These are phyloP conservation scores for Annona squamosa DNA, from an alignment of 164 flowering plant species.

Conservation along the genomic window DNA sequence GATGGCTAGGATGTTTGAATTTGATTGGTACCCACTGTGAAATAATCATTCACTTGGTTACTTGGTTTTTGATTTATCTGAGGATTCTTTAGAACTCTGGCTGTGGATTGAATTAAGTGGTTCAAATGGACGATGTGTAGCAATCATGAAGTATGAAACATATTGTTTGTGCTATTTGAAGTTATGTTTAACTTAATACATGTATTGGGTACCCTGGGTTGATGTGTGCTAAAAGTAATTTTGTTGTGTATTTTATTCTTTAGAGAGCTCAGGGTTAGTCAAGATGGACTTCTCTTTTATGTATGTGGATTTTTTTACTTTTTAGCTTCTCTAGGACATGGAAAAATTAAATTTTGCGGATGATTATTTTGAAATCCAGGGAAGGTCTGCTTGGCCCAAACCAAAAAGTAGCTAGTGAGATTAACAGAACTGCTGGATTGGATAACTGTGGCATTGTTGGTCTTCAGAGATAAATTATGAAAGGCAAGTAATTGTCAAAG, in stretches of 20 bases:
- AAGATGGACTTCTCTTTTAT: background rate
- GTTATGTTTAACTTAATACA: too few species aligned
- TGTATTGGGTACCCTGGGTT: background rate
- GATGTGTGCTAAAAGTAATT: background rate
- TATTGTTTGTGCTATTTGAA: too few species aligned
- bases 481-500: conserved; percentile 34
- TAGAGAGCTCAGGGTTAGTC: background rate
- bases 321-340: background rate
- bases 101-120: too few species aligned
- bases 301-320: background rate
- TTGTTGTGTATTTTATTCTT: background rate
- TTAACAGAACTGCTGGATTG: conserved; percentile 56
- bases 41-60: too few species aligned
- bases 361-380: conserved; percentile 17
- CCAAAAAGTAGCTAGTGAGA: conserved; percentile 35
- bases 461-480: conserved; percentile 78
- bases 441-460: conserved; percentile 80
- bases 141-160: too few species aligned
- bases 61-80: too few species aligned
- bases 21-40: too few species aligned
- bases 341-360: background rate
- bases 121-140: too few species aligned
- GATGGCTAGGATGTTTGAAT: background rate
- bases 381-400: conserved; percentile 85
- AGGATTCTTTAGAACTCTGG: too few species aligned